Percentiles rank a stretch among this genome's conserved stretches.
phyloP scores from a whole-genome alignment of 805 yeast species.

The Yarrowia sp. region DNA sequence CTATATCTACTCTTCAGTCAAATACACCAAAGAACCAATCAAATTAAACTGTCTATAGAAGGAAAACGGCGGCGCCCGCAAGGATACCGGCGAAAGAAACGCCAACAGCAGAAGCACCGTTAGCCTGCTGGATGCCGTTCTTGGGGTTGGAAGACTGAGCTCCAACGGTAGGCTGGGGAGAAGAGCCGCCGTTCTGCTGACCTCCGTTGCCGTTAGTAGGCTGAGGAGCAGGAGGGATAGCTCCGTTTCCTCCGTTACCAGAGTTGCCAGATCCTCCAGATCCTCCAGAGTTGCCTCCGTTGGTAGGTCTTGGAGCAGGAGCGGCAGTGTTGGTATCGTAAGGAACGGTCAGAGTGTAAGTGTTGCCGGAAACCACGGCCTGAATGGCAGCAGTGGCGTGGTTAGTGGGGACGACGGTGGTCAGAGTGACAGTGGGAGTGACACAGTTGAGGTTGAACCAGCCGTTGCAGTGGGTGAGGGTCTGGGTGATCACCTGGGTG shows the following conservation, averaged over 20 bases:
- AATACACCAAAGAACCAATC: too few relatives aligned
- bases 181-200: background rate
- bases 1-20: too few relatives aligned
- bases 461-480: conserved; percentile 23
- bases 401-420: conserved; percentile 23
- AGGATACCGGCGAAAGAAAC: conserved; percentile 6
- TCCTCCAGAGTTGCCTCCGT: too few relatives aligned
- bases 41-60: conserved; percentile 1
- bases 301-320: background rate
- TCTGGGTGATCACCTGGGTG: conserved; percentile 16
- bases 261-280: too few relatives aligned
- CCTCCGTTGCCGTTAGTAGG: background rate
- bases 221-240: background rate
- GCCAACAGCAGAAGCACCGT: conserved; percentile 12
- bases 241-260: background rate
- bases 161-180: background rate
- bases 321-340: conserved; percentile 24
- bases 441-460: conserved; percentile 10
- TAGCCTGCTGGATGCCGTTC: conserved; percentile 22
- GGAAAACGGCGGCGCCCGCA: conserved; percentile 21
- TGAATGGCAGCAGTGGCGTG: background rate
- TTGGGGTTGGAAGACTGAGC: background rate
- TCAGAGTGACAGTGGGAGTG: conserved; percentile 23
- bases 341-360: conserved; percentile 15
- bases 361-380: conserved; percentile 9